phyloP scores from a whole-genome alignment of 2,329 filamentous ascomycete species.

The Monilinia vaccinii-corymbosi region DNA sequence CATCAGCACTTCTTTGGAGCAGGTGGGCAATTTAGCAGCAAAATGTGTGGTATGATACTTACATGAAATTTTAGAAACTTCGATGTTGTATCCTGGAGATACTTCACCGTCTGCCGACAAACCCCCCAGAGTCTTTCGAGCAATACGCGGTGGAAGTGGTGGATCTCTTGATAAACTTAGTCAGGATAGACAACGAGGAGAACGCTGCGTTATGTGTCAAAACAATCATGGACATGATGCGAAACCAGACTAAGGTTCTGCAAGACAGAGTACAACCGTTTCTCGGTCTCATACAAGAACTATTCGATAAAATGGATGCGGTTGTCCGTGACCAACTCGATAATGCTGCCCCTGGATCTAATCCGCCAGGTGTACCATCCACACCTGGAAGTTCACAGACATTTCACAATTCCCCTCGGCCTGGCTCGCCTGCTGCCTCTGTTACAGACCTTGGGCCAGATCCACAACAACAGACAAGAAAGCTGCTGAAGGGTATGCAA shows the following conservation, averaged over 20 bases:
- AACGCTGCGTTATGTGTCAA: constrained; percentile 98
- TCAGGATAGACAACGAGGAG: constrained; percentile 91
- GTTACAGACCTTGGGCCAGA: constrained; percentile 75
- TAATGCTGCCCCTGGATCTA: constrained; percentile 53
- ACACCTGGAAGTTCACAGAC: constrained; percentile 58
- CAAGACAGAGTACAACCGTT: constrained; percentile 80
- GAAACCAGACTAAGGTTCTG: constrained; percentile 80
- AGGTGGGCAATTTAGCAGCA: constrained; percentile 45
- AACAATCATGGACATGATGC: constrained; percentile 92
- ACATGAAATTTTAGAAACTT: constrained; percentile 52
- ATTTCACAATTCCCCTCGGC: constrained; percentile 73
- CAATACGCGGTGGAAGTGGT: constrained; percentile 82
- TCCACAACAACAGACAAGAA: constrained; percentile 68
- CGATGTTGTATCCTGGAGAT: constrained; percentile 93
- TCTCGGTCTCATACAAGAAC: constrained; percentile 82
- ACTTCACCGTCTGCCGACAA: constrained; percentile 72
- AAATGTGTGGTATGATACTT: constrained; percentile 1
- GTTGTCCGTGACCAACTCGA: constrained; percentile 95
- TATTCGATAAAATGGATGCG: constrained; percentile 90
- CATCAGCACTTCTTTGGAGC: constrained; percentile 80
- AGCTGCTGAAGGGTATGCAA: constrained; percentile 86
- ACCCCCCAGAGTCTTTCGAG: constrained; percentile 72
- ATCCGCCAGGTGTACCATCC: constrained; percentile 47
- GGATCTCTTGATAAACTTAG: constrained; percentile 79
- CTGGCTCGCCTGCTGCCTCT: constrained; percentile 79